Percentiles rank a stretch among this genome's conserved stretches.
Conservation (phyloP, 306 rosid species). For the Quercus aquifolioides region DNA sequence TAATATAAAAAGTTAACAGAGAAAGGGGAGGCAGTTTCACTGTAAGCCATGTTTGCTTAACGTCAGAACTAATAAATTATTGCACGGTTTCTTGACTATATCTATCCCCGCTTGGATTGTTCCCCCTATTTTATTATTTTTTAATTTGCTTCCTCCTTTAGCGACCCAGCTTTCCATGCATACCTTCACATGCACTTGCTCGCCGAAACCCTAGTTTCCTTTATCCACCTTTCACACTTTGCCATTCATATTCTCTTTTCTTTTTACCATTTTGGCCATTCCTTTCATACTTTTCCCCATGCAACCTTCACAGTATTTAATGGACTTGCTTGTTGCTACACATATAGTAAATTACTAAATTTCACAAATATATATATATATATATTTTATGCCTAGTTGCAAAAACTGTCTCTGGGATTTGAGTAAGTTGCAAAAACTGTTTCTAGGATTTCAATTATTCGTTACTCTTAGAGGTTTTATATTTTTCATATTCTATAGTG, state of each 20-base stretch:
- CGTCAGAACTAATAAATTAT: conserved; percentile 60
- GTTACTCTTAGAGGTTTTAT: too few species aligned
- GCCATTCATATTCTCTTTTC: not conserved
- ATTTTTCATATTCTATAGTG: too few species aligned
- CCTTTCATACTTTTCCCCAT: conserved; percentile 1
- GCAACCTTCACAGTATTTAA: not conserved
- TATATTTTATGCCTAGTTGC: too few species aligned
- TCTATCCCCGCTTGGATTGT: conserved; percentile 52
- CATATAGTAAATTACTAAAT: too few species aligned
- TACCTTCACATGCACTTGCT: conserved; percentile 68
- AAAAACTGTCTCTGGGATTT: too few species aligned
- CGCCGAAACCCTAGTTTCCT: conserved; percentile 28
- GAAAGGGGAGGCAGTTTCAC: conserved; percentile 30
- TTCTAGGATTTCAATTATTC: too few species aligned
- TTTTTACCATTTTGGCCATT: conserved; percentile 18
- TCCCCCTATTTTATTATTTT: conserved; percentile 26
- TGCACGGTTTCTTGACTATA: conserved; percentile 32
- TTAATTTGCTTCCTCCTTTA: conserved; percentile 39
- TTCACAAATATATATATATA: too few species aligned
- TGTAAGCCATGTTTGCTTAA: conserved; percentile 51
- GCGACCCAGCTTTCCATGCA: conserved; percentile 67
- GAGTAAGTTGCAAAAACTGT: too few species aligned
- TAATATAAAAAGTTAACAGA: conserved; percentile 36
- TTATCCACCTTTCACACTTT: conserved; percentile 22
- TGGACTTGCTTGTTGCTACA: too few species aligned